Evolutionary conservation across 352 stramenopile genomes (phyloP).

Genomic region (Phytophthora agathidicida): DNA sequence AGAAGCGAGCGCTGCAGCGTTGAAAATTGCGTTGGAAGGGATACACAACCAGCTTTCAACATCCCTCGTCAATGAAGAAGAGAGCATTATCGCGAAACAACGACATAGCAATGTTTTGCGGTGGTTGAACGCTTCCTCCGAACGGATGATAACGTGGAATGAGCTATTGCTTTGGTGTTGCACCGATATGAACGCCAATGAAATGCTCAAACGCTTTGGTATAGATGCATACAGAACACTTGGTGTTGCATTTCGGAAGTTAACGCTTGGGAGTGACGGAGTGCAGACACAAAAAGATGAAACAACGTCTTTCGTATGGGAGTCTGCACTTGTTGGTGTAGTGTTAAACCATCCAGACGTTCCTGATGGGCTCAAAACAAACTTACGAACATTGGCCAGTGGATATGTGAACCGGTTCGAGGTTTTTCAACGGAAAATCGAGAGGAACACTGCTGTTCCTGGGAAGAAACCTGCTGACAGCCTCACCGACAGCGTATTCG

Average conservation of each 20-base stretch:
- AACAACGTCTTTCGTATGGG: constrained; percentile 41
- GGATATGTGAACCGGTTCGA: constrained; percentile 2
- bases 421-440: background rate
- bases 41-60: constrained; percentile 3
- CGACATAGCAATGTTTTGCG: constrained; percentile 7
- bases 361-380: constrained; percentile 38
- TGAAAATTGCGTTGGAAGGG: constrained; percentile 21
- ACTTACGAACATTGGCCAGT: constrained; percentile 23
- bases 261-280: constrained; percentile 15
- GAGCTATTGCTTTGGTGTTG: constrained; percentile 46
- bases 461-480: background rate
- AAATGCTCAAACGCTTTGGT: constrained; percentile 33
- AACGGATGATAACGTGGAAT: constrained; percentile 36
- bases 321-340: constrained; percentile 39
- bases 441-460: background rate
- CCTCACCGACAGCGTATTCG: background rate
- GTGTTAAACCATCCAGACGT: constrained; percentile 29
- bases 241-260: constrained; percentile 19
- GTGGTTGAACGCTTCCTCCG: constrained; percentile 14
- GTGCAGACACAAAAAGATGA: background rate
- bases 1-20: constrained; percentile 5
- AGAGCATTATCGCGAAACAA: constrained; percentile 1
- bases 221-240: constrained; percentile 13
- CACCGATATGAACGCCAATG: constrained; percentile 34
- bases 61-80: background rate